Evolutionary conservation across 768 basidiomycete genomes (phyloP), one percentile per base, ranked within the genome.

Genomic region (Omphalotus guepiniiformis): DNA sequence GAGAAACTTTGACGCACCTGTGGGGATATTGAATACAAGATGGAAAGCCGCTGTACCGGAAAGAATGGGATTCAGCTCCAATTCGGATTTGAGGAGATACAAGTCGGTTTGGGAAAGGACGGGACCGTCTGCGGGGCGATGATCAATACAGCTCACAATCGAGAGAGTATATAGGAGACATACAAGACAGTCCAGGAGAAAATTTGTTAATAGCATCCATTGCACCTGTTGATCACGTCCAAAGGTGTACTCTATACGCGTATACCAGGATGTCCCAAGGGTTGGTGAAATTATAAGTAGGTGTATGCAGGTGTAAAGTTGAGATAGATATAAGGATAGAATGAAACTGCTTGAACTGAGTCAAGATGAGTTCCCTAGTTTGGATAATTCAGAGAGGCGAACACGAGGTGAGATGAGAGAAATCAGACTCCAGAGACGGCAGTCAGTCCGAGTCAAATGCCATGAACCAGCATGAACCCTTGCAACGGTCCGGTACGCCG

Each of bases 41-140:
- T 80, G 80, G 64, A 86, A 84, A 6, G 44, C 51, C 51, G 67
- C 59, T 22, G 69, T 64, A 54, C 75, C 75, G 29, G 72, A 70
- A 11, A 93, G 75, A 59, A 90, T 82, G 3, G 89, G 89, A 55
- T 93, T 74, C 26, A 92, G 59, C 56, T 86, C 78, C 2, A 92
- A 72, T 13, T 82, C 78, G 4, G 79, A 75, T 36, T 77, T 73
- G 47, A 93, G 76, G 3, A 92, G 76, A 63, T 89, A 93, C 12
- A 93, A 73, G 58, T 92, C 89, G 0, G 87, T 89, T 58, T 86
- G 85, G 2, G 79, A 76, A 12, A 92, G 73, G 5, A 91, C 79
- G 4, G 89, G 89, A 0, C 87, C 88, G 63, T 91, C 87, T 90
- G 50, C 6, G 35, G 40, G 23, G 26, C 8, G 46, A 47, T 40